These are phyloP conservation scores for Trapa bicornis DNA, from an alignment of 345 rosid species.

Conservation along the genomic window DNA sequence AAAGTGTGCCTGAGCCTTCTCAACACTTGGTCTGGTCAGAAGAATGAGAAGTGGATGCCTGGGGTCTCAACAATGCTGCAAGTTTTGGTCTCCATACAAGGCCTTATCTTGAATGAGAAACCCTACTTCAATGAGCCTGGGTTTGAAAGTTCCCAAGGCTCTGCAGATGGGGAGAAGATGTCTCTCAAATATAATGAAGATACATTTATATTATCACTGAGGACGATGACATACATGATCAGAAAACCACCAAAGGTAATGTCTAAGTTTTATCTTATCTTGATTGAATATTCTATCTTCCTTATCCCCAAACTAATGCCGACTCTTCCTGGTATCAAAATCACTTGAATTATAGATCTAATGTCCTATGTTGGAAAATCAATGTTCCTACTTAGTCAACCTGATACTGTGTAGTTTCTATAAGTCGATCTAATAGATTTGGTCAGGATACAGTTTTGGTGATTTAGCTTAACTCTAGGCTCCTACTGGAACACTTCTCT, in stretches of 20 bases:
- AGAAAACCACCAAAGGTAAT: conserved; percentile 85
- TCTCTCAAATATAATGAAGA: conserved; percentile 55
- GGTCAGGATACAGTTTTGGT: background rate
- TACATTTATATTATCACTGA: conserved; percentile 46
- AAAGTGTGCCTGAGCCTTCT: conserved; percentile 94
- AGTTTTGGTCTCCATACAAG: conserved; percentile 92
- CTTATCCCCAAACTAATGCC: background rate
- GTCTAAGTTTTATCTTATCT: background rate
- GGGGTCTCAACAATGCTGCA: conserved; percentile 66
- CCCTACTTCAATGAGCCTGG: conserved; percentile 96
- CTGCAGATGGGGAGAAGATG: conserved; percentile 29
- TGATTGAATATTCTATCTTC: background rate
- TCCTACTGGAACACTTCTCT: background rate
- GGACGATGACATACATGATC: conserved; percentile 60
- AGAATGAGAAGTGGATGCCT: conserved; percentile 82
- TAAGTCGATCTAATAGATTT: too few species aligned
- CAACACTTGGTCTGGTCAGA: conserved; percentile 66
- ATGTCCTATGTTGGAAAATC: background rate
- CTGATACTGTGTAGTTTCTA: too few species aligned
- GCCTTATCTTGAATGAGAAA: conserved; percentile 65
- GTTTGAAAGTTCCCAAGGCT: conserved; percentile 28
- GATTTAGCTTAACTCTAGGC: background rate
- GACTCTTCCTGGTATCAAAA: background rate
- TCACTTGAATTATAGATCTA: background rate
- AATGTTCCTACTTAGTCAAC: background rate